phyloP scores from a whole-genome alignment of 2,329 filamentous ascomycete genomes.

The Penicillium sp. region DNA sequence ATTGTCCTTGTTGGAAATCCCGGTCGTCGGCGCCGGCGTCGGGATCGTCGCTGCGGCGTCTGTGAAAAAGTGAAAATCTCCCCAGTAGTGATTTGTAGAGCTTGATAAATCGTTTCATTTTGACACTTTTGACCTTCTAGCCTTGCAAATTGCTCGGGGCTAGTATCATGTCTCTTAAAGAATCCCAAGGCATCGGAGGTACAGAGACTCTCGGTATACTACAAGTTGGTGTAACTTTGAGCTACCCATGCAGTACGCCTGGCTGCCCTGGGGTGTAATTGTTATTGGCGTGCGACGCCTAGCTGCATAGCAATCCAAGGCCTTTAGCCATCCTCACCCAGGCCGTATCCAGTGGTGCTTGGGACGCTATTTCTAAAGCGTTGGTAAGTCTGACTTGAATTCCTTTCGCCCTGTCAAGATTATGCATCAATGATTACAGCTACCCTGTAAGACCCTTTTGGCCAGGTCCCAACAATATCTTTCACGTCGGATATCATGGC shows the following conservation, averaged over 20 bases:
- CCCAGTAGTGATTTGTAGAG: neutral
- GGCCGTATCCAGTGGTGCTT: neutral
- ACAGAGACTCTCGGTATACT: neutral
- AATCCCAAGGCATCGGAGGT: neutral
- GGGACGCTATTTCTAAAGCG: neutral
- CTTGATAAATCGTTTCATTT: neutral
- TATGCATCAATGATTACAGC: no score
- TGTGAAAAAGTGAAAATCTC: neutral
- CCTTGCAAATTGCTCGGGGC: neutral
- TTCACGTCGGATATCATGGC: no score
- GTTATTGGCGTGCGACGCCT: neutral
- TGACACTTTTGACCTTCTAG: neutral
- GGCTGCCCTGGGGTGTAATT: neutral
- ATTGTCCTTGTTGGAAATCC: neutral
- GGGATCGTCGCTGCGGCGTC: neutral
- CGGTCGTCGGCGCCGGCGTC: no score
- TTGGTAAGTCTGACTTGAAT: no score
- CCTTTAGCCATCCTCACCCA: neutral
- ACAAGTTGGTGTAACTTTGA: neutral
- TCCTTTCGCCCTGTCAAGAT: no score
- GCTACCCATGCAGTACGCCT: neutral
- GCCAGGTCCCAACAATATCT: no score
- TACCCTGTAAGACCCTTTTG: no score
- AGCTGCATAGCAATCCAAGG: neutral
- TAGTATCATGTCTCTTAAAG: neutral